Percentiles rank a stretch among this genome's conserved stretches.
Conservation (phyloP, 208 protist species). For the Trypanosoma scelopori region DNA sequence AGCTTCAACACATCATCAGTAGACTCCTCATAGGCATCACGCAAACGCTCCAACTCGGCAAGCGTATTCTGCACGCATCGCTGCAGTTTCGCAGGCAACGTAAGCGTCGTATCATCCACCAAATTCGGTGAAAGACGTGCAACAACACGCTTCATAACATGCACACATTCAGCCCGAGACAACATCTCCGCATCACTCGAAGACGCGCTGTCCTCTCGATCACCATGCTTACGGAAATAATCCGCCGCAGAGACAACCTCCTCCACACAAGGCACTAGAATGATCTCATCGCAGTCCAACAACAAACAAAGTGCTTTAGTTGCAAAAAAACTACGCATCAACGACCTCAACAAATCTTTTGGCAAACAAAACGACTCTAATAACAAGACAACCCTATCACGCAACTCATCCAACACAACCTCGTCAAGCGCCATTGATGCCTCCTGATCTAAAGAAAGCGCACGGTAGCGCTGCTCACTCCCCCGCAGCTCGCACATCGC, state of each 20-base stretch:
- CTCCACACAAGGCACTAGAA: not conserved
- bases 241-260: not conserved
- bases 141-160: conserved; percentile 22
- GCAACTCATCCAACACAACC: conserved; percentile 5
- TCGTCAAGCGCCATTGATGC: not conserved
- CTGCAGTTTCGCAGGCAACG: conserved; percentile 7
- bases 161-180: conserved; percentile 20
- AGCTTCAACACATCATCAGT: not conserved
- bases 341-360: not conserved
- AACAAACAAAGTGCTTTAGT: conserved; percentile 3
- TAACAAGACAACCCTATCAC: conserved; percentile 2
- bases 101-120: not conserved
- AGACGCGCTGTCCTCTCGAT: not conserved
- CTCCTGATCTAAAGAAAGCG: not conserved
- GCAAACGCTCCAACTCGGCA: not conserved
- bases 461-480: conserved; percentile 11
- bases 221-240: conserved; percentile 21
- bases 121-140: conserved; percentile 2
- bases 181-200: conserved; percentile 7
- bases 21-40: not conserved
- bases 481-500: conserved; percentile 1
- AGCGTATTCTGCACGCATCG: not conserved
- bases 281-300: conserved; percentile 4
- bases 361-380: conserved; percentile 1
- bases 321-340: not conserved